Conservation (phyloP, 2,329 filamentous ascomycete species). For the Cercospora citrullina region DNA sequence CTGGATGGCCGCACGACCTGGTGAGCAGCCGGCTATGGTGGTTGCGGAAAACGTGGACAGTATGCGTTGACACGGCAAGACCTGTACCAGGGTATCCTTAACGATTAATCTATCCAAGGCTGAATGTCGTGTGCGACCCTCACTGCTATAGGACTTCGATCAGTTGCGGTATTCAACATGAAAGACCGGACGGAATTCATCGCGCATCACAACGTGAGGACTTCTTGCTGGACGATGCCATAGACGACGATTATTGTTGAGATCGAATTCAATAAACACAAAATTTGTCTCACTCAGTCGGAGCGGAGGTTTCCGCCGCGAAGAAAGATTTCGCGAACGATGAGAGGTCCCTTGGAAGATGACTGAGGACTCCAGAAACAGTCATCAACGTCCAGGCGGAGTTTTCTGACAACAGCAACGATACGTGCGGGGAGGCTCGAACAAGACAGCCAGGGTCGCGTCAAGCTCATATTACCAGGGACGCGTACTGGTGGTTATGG, state of each 20-base stretch:
- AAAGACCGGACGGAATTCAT: not conserved
- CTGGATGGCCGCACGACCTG: not conserved
- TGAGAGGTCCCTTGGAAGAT: not conserved
- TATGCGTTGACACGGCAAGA: not conserved
- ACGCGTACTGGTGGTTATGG: not conserved
- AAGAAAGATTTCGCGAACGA: not conserved
- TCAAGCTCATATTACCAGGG: constrained; percentile 2
- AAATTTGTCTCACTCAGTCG: not conserved
- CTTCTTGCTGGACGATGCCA: not conserved
- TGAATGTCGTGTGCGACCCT: not conserved
- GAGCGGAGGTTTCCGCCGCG: not conserved
- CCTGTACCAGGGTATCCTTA: not conserved
- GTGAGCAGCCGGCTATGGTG: not conserved
- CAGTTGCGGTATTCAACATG: not conserved
- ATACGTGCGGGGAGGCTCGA: not conserved
- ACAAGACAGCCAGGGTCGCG: not conserved
- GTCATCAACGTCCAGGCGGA: not conserved
- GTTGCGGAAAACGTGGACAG: not conserved
- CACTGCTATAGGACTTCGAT: not conserved
- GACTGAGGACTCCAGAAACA: not conserved
- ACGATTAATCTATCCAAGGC: not conserved
- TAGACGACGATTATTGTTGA: not conserved
- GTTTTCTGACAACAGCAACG: not conserved
- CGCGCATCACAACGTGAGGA: not conserved
- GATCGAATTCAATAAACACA: no score